These are phyloP conservation scores for Exophiala calicioides DNA, from an alignment of 2,329 filamentous ascomycete species.

Conservation along the genomic window DNA sequence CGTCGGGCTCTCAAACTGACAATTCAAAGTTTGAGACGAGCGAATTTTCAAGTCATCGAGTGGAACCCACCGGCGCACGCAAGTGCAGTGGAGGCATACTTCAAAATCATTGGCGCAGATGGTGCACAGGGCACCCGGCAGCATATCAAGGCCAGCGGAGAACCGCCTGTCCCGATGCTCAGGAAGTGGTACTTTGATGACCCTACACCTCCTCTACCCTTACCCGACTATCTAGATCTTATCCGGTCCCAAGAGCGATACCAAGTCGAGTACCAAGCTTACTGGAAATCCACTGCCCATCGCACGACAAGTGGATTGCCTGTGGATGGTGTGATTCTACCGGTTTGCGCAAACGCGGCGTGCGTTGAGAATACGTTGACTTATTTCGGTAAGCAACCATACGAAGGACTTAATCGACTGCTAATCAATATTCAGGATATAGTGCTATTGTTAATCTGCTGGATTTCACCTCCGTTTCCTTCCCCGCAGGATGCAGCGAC, in stretches of 20 bases:
- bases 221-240: conserved; percentile 12
- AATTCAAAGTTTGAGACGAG: conserved; percentile 39
- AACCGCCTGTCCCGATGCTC: conserved; percentile 59
- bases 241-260: conserved; percentile 7
- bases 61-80: conserved; percentile 27
- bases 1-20: conserved; percentile 12
- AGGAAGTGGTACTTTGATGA: conserved; percentile 14
- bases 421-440: conserved; percentile 46
- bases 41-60: conserved; percentile 53
- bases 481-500: conserved; percentile 35
- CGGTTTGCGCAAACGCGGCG: conserved; percentile 58
- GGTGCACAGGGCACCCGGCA: conserved; percentile 63
- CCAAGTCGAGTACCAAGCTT: conserved; percentile 12
- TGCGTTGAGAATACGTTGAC: conserved; percentile 17
- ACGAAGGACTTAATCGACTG: conserved; percentile 3
- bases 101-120: conserved; percentile 50
- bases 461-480: conserved; percentile 59
- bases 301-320: not conserved
- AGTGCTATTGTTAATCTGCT: conserved; percentile 64
- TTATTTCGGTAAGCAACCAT: conserved; percentile 16
- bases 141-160: conserved; percentile 56
- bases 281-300: conserved; percentile 42
- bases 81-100: conserved; percentile 21
- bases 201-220: conserved; percentile 4
- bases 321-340: conserved; percentile 60